Base-by-base conservation (phyloP, 306 rosid species). In the Cicer arietinum region DNA sequence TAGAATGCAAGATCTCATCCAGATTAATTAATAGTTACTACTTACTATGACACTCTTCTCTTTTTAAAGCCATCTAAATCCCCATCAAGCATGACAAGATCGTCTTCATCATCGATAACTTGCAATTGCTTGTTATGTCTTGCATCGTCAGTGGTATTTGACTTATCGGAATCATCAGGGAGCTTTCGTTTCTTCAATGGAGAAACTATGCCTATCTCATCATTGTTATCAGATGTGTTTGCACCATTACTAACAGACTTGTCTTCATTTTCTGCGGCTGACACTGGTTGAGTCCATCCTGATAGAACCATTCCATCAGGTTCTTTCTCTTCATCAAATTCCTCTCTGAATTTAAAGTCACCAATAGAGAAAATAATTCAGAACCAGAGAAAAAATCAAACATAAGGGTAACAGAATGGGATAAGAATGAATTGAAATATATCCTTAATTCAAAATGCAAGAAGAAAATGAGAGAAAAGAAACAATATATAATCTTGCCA, bases 321-420 rank as follows among this genome's bases (percentile, higher is more conserved):
- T 83, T 95, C 99, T 83, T 95, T 92, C 88, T 95, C 99, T 82
- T 92, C 98, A 40, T 95, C 98, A 68, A 95, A 95, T 71, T 90
- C 99, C 80, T 92, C 98, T 75, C 99, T 95, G 76, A 61, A 76
- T 42, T 50, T 10, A 25, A 40, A 63, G 83, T 16, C 11, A 35
- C 73, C 74, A 50, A 39, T 3, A 67, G 77, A 69, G 35, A 30
- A 54, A 14, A 41, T n/a, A 30, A 39, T 59, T 67, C 22, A 75
- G 25, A 69, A n/a, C 35, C 43, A 13, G 3, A 51, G 13, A 45
- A 10, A 20, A 8, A 10, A 12, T 7, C 0, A 42, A 45, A 68
- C 53, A 39, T 22, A 25, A 8, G 60, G 44, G 39, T 14, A 12
- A 9, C 12, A 37, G 53, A 57, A 13, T 13, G 17, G 44, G 7